A percentile compares a stretch with the other conserved stretches of the same genome.
These are phyloP conservation scores for Lachancea thermotolerans DNA, from an alignment of 805 yeast genomes.

Conservation along the genomic window DNA sequence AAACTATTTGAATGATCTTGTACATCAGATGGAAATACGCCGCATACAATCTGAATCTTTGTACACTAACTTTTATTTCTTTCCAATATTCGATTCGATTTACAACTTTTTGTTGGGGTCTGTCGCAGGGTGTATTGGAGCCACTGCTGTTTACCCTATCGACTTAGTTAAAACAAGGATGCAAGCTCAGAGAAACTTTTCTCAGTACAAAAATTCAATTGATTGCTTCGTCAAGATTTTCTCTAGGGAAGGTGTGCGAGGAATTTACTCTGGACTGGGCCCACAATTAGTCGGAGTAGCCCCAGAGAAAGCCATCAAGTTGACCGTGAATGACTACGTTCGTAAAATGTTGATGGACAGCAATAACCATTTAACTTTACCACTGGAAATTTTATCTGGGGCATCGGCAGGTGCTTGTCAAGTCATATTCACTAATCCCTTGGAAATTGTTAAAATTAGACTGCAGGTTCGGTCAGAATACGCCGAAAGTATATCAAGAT, in stretches of 20 bases:
- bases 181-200: conserved; percentile 83
- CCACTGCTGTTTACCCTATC: conserved; percentile 95
- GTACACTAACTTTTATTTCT: conserved; percentile 36
- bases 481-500: conserved; percentile 34
- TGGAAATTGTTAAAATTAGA: conserved; percentile 92
- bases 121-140: conserved; percentile 95
- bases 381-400: conserved; percentile 80
- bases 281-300: conserved; percentile 97
- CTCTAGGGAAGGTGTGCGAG: conserved; percentile 69
- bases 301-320: conserved; percentile 95
- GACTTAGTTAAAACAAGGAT: conserved; percentile 93
- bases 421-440: conserved; percentile 91
- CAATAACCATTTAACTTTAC: conserved; percentile 41
- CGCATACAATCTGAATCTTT: conserved; percentile 24
- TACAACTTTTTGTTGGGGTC: conserved; percentile 89
- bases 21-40: conserved; percentile 27
- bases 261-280: conserved; percentile 85
- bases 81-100: conserved; percentile 74
- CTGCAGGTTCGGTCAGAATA: conserved; percentile 86
- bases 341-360: conserved; percentile 62
- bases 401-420: conserved; percentile 95
- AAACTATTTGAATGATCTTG: conserved; percentile 33
- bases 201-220: conserved; percentile 67
- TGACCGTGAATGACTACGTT: conserved; percentile 86
- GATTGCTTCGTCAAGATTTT: conserved; percentile 83